phyloP scores from a whole-genome alignment of 2,329 filamentous ascomycete genomes.

The Epicoccum nigrum region DNA sequence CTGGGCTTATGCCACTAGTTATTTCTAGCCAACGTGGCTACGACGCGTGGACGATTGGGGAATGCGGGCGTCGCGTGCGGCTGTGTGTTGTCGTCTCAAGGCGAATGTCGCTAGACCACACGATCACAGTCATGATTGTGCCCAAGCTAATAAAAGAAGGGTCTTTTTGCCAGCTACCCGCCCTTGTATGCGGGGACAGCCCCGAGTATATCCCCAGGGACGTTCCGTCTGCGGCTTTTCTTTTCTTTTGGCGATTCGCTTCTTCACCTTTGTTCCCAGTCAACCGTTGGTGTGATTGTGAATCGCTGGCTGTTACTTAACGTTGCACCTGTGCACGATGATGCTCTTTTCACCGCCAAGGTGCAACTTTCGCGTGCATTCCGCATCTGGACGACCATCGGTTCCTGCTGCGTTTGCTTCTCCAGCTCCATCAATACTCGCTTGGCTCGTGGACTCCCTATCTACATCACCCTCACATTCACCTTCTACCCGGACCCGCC shows the following conservation, averaged over 20 bases:
- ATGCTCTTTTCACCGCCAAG: conserved; percentile 32
- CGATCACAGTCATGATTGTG: conserved; percentile 29
- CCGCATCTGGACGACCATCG: conserved; percentile 14
- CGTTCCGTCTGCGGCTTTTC: conserved; percentile 17
- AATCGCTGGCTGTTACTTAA: conserved; percentile 6
- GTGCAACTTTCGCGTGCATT: conserved; percentile 24
- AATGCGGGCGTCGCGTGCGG: conserved; percentile 23
- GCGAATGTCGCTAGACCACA: conserved; percentile 24
- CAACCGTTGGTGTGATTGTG: conserved; percentile 12
- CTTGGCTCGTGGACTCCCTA: conserved; percentile 24
- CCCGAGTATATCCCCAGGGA: conserved; percentile 20
- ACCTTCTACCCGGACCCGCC: conserved; percentile 23
- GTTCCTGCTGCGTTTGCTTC: conserved; percentile 17
- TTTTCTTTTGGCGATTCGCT: conserved; percentile 15
- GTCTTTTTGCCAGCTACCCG: conserved; percentile 21
- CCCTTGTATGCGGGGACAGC: conserved; percentile 25
- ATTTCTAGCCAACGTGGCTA: conserved; percentile 8
- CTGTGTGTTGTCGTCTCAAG: conserved; percentile 19
- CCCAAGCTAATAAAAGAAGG: conserved; percentile 26
- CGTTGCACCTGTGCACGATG: conserved; percentile 29
- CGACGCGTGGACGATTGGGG: conserved; percentile 17
- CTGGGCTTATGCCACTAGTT: conserved; percentile 7
- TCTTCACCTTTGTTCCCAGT: conserved; percentile 15
- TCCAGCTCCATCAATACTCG: conserved; percentile 22
- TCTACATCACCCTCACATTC: conserved; percentile 27